Percentiles rank a stretch among this genome's conserved stretches.
phyloP scores from a whole-genome alignment of 2,329 filamentous ascomycete species.

The Calonectria pseudoturangicola region DNA sequence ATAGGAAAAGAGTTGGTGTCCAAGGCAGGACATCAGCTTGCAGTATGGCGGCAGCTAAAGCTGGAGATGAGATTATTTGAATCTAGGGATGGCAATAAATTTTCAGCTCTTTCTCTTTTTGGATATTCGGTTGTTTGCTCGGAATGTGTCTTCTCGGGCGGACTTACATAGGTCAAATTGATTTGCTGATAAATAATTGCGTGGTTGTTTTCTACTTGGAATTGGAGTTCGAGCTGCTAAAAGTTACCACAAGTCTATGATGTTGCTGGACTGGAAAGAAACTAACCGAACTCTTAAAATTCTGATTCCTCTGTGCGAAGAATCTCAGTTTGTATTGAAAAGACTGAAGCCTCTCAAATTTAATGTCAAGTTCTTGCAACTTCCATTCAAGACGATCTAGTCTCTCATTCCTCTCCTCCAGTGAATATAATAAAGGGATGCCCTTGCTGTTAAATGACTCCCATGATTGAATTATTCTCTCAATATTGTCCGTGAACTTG shows the following conservation, averaged over 20 bases:
- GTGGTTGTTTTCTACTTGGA: slow-evolving; percentile 20
- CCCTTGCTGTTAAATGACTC: not conserved
- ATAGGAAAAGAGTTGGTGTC: slow-evolving; percentile 20
- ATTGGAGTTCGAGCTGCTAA: not conserved
- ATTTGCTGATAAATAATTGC: slow-evolving; percentile 8
- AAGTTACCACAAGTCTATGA: not conserved
- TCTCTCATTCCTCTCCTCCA: not conserved
- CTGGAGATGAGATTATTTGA: slow-evolving; percentile 24
- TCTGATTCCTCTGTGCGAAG: not conserved
- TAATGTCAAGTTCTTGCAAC: not conserved
- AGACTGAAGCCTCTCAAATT: not conserved
- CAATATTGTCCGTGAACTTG: not conserved
- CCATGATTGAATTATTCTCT: not conserved
- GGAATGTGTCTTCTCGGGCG: too few relatives aligned
- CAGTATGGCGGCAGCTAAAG: slow-evolving; percentile 20
- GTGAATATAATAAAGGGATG: not conserved
- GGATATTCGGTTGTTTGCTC: too few relatives aligned
- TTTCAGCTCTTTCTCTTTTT: not conserved
- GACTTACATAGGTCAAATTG: slow-evolving; percentile 19
- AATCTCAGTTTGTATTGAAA: not conserved
- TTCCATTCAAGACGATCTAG: not conserved
- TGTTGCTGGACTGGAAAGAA: not conserved
- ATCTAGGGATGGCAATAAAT: not conserved
- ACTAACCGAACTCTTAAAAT: not conserved
- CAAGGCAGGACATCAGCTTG: slow-evolving; percentile 25